These are phyloP conservation scores for Penicillium sp. DNA, from an alignment of 2,329 filamentous ascomycete genomes.

Conservation along the genomic window DNA sequence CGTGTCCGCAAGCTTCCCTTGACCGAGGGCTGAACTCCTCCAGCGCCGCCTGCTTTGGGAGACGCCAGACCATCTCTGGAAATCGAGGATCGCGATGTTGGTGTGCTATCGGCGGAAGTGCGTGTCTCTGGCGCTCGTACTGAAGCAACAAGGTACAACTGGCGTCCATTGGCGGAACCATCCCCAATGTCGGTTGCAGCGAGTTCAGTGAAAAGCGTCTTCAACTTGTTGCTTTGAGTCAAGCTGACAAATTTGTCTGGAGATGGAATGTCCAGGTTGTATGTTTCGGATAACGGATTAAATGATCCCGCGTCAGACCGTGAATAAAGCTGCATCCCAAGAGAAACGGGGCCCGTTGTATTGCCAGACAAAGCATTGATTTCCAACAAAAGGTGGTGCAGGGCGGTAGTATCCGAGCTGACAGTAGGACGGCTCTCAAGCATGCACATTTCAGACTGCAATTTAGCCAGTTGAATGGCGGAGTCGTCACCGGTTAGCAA, in stretches of 20 bases:
- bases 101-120: conserved; percentile 27
- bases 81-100: conserved; percentile 36
- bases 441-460: conserved; percentile 96
- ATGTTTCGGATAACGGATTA: conserved; percentile 78
- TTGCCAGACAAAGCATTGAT: conserved; percentile 80
- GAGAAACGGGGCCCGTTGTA: conserved; percentile 72
- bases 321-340: conserved; percentile 78
- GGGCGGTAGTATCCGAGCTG: conserved; percentile 67
- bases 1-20: conserved; percentile 45
- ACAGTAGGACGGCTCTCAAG: conserved; percentile 78
- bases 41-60: conserved; percentile 30
- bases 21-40: conserved; percentile 33
- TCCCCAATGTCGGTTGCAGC: conserved; percentile 75
- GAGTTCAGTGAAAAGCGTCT: conserved; percentile 86
- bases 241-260: conserved; percentile 72
- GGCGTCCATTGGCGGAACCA: conserved; percentile 64
- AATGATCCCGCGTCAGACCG: conserved; percentile 68
- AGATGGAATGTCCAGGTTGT: conserved; percentile 75
- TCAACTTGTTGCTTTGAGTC: conserved; percentile 69
- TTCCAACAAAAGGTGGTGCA: conserved; percentile 82
- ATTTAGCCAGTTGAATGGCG: conserved; percentile 83
- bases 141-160: conserved; percentile 83
- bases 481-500: conserved; percentile 92
- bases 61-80: conserved; percentile 38
- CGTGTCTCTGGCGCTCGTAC: conserved; percentile 66